Evolutionary conservation across 2,329 filamentous ascomycete species (phyloP), one percentile per base, ranked within the genome.

Genomic region (Aspergillus pseudoviridinutans): DNA sequence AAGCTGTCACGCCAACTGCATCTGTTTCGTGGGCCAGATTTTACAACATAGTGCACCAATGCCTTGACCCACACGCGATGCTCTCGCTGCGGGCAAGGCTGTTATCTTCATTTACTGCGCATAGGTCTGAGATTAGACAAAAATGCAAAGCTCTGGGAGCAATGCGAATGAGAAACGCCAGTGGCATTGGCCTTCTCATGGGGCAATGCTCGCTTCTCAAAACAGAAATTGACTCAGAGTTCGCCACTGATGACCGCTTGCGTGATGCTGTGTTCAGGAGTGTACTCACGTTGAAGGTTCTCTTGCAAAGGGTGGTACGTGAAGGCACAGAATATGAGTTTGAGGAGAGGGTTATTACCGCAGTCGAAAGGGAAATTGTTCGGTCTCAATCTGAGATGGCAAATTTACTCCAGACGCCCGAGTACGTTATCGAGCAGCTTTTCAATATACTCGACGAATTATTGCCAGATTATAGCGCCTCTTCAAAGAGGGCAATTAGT

Each of bases 181-280:
- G 90, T 67, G 90, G 91, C 1, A 80, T 97, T 3, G 94, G 94
- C 17, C 85, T 97, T 4, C 78, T 99, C 27, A 87, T 97, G 64
- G 91, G 93, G 55, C 91, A 96, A 70, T 92, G 90, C 2, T 78
- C 97, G 50, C 86, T 85, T 51, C 86, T 90, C 64, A 83, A 83
- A 47, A 78, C 82, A 22, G 81, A 81, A 17, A 84, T 87, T 44
- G 82, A 79, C 44, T 79, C 80, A 53, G 77, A 77, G 28, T 76
- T 68, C 29, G 32, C 50, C 24, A 67, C 78, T 49, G 68, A 68
- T 38, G 73, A 80, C 24, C 79, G 84, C 59, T 89, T 86, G 86
- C 94, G 92, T 72, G 85, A 84, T 38, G 85, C 89, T 10, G 85
- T 97, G 22, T 87, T 90, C 63, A 85, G 88, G 56, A 95, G 89